Conservation (phyloP, 106 monocot species). For the Posidonia australis region DNA sequence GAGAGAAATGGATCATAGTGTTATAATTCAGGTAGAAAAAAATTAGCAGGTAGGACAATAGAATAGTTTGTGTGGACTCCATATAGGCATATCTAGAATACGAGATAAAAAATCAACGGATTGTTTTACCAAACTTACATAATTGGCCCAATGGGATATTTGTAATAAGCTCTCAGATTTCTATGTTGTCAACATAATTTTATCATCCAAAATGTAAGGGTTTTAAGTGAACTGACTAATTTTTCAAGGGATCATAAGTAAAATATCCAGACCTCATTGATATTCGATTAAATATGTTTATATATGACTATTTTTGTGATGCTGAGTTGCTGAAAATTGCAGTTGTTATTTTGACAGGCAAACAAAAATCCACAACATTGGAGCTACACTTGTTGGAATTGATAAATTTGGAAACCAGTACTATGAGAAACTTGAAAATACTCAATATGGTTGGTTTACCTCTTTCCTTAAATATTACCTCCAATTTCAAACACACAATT, state of each 20-base stretch:
- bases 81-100: too few species aligned
- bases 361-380: slow-evolving; percentile 96
- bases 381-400: slow-evolving; percentile 81
- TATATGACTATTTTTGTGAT: neutral
- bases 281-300: neutral
- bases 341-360: slow-evolving; percentile 42
- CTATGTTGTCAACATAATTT: too few species aligned
- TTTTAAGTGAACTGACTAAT: too few species aligned
- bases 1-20: too few species aligned
- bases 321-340: neutral
- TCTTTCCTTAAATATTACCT: neutral
- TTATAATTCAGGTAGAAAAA: too few species aligned
- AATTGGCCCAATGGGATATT: too few species aligned
- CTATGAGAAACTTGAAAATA: slow-evolving; percentile 61
- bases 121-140: too few species aligned
- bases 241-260: neutral
- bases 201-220: too few species aligned
- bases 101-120: too few species aligned
- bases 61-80: too few species aligned
- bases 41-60: too few species aligned
- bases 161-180: too few species aligned
- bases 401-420: slow-evolving; percentile 98
- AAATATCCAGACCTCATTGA: neutral
- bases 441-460: slow-evolving; percentile 63
- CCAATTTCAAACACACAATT: neutral